phyloP scores from a whole-genome alignment of 345 rosid genomes.

The Eucalyptus pauciflora region DNA sequence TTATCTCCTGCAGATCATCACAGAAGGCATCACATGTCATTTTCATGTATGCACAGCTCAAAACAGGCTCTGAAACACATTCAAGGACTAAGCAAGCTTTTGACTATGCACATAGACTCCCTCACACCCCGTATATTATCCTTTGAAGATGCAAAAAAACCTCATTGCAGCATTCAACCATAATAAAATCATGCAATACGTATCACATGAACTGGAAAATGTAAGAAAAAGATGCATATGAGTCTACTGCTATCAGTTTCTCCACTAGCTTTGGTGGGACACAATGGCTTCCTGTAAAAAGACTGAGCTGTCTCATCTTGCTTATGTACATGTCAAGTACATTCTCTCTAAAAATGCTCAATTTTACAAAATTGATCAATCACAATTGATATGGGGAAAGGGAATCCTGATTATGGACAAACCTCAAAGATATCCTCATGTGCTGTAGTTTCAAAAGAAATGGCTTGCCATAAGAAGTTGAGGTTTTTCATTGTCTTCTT shows the following conservation, averaged over 20 bases:
- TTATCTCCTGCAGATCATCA: background rate
- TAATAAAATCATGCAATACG: background rate
- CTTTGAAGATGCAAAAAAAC: background rate
- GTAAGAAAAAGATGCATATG: background rate
- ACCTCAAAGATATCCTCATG: background rate
- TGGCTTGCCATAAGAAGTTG: conserved; percentile 83
- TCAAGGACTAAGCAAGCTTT: background rate
- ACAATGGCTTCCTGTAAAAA: background rate
- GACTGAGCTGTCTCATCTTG: background rate
- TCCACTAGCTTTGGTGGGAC: background rate
- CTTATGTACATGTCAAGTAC: background rate
- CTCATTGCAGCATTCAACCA: background rate
- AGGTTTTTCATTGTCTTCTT: conserved; percentile 66
- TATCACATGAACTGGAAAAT: background rate
- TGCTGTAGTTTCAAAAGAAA: conserved; percentile 37
- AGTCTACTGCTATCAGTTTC: background rate
- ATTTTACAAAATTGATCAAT: background rate
- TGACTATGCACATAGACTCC: background rate
- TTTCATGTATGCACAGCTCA: background rate
- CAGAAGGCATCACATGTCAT: background rate
- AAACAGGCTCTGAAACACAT: background rate
- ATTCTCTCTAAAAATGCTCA: background rate
- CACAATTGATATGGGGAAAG: background rate
- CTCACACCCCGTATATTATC: background rate
- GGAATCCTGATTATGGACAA: background rate